These are phyloP conservation scores for Incumbomyces delicatus DNA, from an alignment of 2,329 filamentous ascomycete genomes.

Conservation along the genomic window DNA sequence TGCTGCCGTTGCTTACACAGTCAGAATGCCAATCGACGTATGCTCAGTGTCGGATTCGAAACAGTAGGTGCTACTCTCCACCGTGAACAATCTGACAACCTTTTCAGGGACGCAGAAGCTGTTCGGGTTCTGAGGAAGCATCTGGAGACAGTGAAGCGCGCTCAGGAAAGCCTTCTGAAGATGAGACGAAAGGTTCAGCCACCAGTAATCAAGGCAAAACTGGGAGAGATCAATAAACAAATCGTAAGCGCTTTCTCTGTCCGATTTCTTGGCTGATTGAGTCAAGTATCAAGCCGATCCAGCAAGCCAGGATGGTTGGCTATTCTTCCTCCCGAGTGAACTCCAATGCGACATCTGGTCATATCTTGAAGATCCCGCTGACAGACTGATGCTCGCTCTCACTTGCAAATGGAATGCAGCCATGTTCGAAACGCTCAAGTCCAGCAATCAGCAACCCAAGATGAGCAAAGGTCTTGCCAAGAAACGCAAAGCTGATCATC, in stretches of 20 bases:
- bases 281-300: neutral
- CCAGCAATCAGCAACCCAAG: neutral
- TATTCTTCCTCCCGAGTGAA: conserved; percentile 11
- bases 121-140: neutral
- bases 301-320: neutral
- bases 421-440: conserved; percentile 11
- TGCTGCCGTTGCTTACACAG: neutral
- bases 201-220: neutral
- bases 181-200: neutral
- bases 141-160: neutral
- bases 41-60: neutral
- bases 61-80: neutral
- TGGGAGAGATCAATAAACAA: conserved; percentile 1
- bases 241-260: neutral
- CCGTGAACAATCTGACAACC: neutral
- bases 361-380: conserved; percentile 10
- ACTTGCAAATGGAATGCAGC: conserved; percentile 16
- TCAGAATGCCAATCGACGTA: conserved; percentile 1
- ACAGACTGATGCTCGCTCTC: conserved; percentile 14
- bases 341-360: conserved; percentile 12
- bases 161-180: neutral
- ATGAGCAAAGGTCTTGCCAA: neutral
- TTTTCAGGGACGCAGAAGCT: neutral
- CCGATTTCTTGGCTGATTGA: neutral
- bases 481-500: neutral